Conservation (phyloP, 163 green algal genomes). For the Chlorella variabilis region DNA sequence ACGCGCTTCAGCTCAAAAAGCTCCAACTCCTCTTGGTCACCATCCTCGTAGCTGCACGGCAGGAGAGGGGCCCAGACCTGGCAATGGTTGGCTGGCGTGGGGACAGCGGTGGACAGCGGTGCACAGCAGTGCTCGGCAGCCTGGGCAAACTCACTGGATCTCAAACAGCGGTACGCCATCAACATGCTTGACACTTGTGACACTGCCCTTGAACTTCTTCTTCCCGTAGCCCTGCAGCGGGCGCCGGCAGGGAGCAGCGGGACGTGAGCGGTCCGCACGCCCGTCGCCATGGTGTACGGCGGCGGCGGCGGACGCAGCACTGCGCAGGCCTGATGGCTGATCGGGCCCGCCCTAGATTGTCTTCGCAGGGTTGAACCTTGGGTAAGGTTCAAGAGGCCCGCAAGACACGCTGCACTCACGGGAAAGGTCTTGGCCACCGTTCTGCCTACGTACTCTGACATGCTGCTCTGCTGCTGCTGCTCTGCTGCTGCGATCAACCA, state of each 20-base stretch:
- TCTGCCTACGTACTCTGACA: slow-evolving; percentile 1
- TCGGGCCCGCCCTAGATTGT: too few relatives aligned
- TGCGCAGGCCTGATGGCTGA: too few relatives aligned
- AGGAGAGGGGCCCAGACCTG: not conserved
- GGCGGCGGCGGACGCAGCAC: too few relatives aligned
- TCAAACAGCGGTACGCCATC: not conserved
- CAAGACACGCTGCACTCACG: not conserved
- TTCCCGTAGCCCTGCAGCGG: slow-evolving; percentile 1
- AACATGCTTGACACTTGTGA: not conserved
- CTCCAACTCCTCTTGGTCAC: slow-evolving; percentile 15
- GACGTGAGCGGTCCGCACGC: too few relatives aligned
- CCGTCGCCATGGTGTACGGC: too few relatives aligned
- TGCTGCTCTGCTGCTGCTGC: not conserved
- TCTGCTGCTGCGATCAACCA: too few relatives aligned
- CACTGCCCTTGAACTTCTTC: slow-evolving; percentile 22
- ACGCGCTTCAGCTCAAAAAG: not conserved
- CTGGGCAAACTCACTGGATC: slow-evolving; percentile 2
- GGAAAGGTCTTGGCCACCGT: slow-evolving; percentile 1
- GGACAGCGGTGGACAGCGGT: too few relatives aligned
- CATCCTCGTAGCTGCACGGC: slow-evolving; percentile 17
- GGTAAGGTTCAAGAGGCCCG: too few relatives aligned
- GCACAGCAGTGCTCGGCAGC: too few relatives aligned
- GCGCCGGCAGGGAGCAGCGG: too few relatives aligned
- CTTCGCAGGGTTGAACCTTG: too few relatives aligned
- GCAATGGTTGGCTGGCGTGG: not conserved